phyloP scores from a whole-genome alignment of 2,329 filamentous ascomycete genomes.

The Fusarium concolor region DNA sequence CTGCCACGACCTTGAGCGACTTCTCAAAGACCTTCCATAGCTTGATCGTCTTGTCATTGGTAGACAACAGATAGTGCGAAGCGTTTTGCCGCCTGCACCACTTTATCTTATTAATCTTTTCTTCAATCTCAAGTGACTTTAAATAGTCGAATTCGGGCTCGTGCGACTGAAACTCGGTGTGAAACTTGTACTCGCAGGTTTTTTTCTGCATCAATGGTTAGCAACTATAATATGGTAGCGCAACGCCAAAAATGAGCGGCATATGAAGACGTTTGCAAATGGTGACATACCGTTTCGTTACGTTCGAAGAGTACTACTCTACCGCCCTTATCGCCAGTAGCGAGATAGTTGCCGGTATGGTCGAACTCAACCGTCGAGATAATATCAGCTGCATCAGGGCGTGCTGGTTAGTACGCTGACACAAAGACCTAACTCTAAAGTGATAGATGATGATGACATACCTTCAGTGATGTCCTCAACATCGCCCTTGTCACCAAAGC shows the following conservation, averaged over 20 bases:
- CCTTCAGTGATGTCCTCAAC: conserved; percentile 99
- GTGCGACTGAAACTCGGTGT: conserved; percentile 99
- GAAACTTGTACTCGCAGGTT: conserved; percentile 99
- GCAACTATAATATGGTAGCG: conserved; percentile 9
- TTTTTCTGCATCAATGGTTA: conserved; percentile 78
- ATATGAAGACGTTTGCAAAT: conserved; percentile 3
- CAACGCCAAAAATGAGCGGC: background rate
- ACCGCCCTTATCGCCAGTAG: conserved; percentile 90
- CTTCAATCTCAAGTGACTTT: conserved; percentile 98
- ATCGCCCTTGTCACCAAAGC: conserved; percentile 99
- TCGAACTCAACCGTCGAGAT: conserved; percentile 93
- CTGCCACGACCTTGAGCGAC: conserved; percentile 97
- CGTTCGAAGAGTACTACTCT: conserved; percentile 88
- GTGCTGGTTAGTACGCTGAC: conserved; percentile 37
- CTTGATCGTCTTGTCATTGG: conserved; percentile 99
- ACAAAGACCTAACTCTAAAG: conserved; percentile 24
- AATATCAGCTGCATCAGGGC: conserved; percentile 75
- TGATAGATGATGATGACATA: conserved; percentile 55
- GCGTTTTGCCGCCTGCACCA: conserved; percentile 99
- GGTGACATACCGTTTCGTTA: conserved; percentile 85
- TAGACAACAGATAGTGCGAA: conserved; percentile 97
- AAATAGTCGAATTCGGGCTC: conserved; percentile 99
- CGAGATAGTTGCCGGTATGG: conserved; percentile 89
- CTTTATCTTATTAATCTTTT: conserved; percentile 99
- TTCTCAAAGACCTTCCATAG: conserved; percentile 99